phyloP scores from a whole-genome alignment of 768 basidiomycete species.

The Aureoboletus auriporus region DNA sequence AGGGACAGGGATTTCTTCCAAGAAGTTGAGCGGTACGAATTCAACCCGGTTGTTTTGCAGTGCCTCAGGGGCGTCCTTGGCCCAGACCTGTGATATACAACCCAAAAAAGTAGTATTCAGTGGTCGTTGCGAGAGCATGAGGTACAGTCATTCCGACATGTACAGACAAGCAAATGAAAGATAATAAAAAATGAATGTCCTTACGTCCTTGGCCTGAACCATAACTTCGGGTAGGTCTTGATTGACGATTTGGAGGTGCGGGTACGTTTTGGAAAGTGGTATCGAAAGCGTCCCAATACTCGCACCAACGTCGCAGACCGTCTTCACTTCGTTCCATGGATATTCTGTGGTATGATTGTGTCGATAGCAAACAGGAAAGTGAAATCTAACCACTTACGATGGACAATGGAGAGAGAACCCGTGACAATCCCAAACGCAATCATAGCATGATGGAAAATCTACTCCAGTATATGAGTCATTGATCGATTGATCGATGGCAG shows the following conservation, averaged over 20 bases:
- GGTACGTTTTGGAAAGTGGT: constrained; percentile 24
- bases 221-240: constrained; percentile 30
- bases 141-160: no score
- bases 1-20: constrained; percentile 24
- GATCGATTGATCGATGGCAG: neutral
- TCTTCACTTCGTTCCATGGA: constrained; percentile 28
- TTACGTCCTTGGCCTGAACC: constrained; percentile 16
- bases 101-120: no score
- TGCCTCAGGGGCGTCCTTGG: constrained; percentile 20
- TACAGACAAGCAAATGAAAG: no score
- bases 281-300: constrained; percentile 31
- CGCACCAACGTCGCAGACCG: constrained; percentile 34
- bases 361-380: no score
- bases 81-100: constrained; percentile 17
- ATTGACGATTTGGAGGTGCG: constrained; percentile 29
- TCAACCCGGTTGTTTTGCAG: constrained; percentile 23
- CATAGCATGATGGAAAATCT: constrained; percentile 22
- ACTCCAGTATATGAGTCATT: neutral
- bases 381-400: constrained; percentile 8
- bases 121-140: no score
- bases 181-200: neutral
- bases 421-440: constrained; percentile 18
- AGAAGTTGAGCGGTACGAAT: constrained; percentile 29
- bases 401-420: constrained; percentile 23
- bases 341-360: constrained; percentile 18